These are phyloP conservation scores for Spiraea crenata DNA, from an alignment of 331 rosid genomes.

Conservation along the genomic window DNA sequence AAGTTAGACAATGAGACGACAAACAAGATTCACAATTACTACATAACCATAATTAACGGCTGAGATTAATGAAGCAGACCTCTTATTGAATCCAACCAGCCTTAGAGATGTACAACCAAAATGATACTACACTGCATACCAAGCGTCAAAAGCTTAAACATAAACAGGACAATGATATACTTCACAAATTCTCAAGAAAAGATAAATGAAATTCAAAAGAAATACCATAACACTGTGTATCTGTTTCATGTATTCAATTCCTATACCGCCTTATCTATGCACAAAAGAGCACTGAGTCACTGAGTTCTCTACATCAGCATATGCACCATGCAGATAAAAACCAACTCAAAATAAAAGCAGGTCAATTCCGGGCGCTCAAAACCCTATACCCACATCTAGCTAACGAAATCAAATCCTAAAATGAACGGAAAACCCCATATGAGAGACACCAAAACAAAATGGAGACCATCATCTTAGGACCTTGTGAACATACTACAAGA, in stretches of 20 bases:
- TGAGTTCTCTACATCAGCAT: constrained; percentile 65
- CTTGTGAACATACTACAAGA: constrained; percentile 78
- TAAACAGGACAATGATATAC: constrained; percentile 1
- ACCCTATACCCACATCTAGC: constrained; percentile 56
- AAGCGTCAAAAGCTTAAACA: background rate
- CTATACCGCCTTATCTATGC: constrained; percentile 93
- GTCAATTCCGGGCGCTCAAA: constrained; percentile 54
- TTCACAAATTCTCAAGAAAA: background rate
- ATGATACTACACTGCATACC: constrained; percentile 8
- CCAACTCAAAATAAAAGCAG: constrained; percentile 50
- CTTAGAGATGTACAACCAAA: background rate
- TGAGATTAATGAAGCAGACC: constrained; percentile 6
- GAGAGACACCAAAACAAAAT: constrained; percentile 30
- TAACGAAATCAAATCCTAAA: constrained; percentile 46
- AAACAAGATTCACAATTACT: background rate
- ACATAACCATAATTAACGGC: background rate
- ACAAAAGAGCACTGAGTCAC: constrained; percentile 64
- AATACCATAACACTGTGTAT: constrained; percentile 29
- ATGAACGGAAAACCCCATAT: constrained; percentile 29
- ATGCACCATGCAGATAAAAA: constrained; percentile 60
- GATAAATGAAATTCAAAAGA: constrained; percentile 1
- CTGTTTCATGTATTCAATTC: constrained; percentile 68
- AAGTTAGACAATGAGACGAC: background rate
- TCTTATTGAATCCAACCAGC: constrained; percentile 11
- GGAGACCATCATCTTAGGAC: constrained; percentile 54